A percentile compares a stretch with the other conserved stretches of the same genome.
phyloP scores from a whole-genome alignment of 805 yeast genomes.

The Wickerhamiella kurtzmanii region DNA sequence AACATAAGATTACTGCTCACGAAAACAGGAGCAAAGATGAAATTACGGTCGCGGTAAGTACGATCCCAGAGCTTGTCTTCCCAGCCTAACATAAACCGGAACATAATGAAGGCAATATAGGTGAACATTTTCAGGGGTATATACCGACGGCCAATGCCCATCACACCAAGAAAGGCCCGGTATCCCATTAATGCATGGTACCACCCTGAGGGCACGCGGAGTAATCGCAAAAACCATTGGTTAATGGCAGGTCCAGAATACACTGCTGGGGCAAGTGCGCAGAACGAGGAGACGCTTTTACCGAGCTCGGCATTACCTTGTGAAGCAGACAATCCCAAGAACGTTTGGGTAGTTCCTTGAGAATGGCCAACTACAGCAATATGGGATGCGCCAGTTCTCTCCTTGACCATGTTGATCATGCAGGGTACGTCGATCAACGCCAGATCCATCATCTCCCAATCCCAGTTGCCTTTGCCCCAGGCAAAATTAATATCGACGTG shows the following conservation, averaged over 20 bases:
- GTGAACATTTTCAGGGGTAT: slow-evolving; percentile 47
- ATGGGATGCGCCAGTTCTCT: slow-evolving; percentile 24
- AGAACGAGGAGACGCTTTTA: slow-evolving; percentile 47
- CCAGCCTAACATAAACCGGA: slow-evolving; percentile 83
- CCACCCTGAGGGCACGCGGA: slow-evolving; percentile 18
- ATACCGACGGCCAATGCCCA: slow-evolving; percentile 44
- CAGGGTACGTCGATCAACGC: slow-evolving; percentile 66
- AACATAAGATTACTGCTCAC: slow-evolving; percentile 70
- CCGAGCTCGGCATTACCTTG: slow-evolving; percentile 33
- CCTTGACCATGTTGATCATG: slow-evolving; percentile 47
- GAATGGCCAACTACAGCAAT: slow-evolving; percentile 70
- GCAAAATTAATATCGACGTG: slow-evolving; percentile 37
- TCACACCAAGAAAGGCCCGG: slow-evolving; percentile 62
- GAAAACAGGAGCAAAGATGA: slow-evolving; percentile 73
- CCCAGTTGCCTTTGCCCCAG: slow-evolving; percentile 55
- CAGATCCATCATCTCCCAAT: slow-evolving; percentile 84
- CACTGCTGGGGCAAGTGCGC: slow-evolving; percentile 82
- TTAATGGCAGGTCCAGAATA: slow-evolving; percentile 70
- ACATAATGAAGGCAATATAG: slow-evolving; percentile 60
- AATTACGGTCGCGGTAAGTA: slow-evolving; percentile 54
- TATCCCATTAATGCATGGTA: slow-evolving; percentile 49
- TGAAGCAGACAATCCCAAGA: slow-evolving; percentile 44
- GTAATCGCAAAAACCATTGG: slow-evolving; percentile 27
- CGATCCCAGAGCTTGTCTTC: slow-evolving; percentile 63
- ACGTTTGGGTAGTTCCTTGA: slow-evolving; percentile 85